Evolutionary conservation across 306 rosid genomes (phyloP), one percentile per base, ranked within the genome.

Genomic region (Amphicarpaea edgeworthii): DNA sequence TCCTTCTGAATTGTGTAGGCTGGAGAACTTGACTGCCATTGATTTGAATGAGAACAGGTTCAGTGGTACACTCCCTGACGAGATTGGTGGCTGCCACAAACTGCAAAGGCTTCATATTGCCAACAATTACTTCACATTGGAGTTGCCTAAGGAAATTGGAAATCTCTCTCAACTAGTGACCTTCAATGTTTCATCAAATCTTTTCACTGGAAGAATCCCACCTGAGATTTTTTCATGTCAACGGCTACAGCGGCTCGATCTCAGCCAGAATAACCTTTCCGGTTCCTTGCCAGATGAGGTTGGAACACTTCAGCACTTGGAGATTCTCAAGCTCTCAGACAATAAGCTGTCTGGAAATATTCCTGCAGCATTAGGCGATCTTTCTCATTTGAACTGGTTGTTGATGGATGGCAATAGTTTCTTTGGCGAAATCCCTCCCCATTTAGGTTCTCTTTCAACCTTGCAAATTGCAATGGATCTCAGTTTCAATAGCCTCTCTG

Each of bases 91-190:
- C 78, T 96, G 98, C 90, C 81, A 53, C 55, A 85, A 79, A 75
- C 82, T 96, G 87, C 99, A 93, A 71, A 88, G 98, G 89, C 97
- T 96, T 83, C 96, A 89, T 42, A 78, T 96, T 87, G 92, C 98
- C 6, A 81, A 77, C 80, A 96, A 96, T 63, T 76, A 80, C 87
- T 90, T 96, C 82, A 82, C 86, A 63, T 87, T 83, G 42, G 92
- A 83, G 79, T 79, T 96, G 82, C 98, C 99, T 12, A 86, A 83
- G 82, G 98, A 90, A 81, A 90, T 92, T 62, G 97, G 98, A 65
- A 88, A 86, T 20, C 89, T 96, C 14, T 85, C 89, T 77, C 93
- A 89, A 62, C 72, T 96, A 86, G 99, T 92, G 62, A 90, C 94
- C 71, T 89, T 96, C 26, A 96, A 96, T 84, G 83, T 87, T 77